These are phyloP conservation scores for Globisporangium paddicum DNA, from an alignment of 352 stramenopile species.

Conservation along the genomic window DNA sequence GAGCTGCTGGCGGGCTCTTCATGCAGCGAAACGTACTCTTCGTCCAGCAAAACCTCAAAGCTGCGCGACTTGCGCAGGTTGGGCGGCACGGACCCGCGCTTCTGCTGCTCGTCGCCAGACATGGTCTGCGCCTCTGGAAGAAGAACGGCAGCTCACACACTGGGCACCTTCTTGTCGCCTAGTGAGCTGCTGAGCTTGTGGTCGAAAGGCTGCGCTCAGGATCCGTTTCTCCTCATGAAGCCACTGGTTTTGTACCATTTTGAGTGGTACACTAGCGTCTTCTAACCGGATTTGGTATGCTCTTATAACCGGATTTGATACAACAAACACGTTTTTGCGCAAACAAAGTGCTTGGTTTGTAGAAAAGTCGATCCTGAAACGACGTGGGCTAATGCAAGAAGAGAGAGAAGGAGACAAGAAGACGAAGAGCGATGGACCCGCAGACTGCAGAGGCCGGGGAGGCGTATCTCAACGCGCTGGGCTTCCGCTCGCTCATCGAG, in stretches of 20 bases:
- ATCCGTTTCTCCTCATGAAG: background rate
- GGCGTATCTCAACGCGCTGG: conserved; percentile 84
- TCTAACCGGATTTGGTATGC: no score
- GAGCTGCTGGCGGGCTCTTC: background rate
- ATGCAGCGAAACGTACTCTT: conserved; percentile 6
- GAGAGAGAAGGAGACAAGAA: background rate
- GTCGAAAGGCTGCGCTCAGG: background rate
- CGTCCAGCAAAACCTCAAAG: conserved; percentile 33
- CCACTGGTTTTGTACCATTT: background rate
- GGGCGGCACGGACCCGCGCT: background rate
- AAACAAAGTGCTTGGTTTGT: no score
- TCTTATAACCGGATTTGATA: no score
- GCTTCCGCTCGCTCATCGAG: conserved; percentile 89
- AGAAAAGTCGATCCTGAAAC: no score
- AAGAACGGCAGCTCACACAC: background rate
- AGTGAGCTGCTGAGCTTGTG: background rate
- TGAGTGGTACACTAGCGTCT: background rate
- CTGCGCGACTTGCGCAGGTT: conserved; percentile 42
- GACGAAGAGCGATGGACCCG: conserved; percentile 35
- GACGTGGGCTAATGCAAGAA: no score
- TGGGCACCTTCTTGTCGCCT: background rate
- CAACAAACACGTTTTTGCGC: no score
- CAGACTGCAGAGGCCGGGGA: conserved; percentile 78
- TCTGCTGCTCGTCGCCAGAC: background rate
- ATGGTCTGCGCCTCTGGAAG: background rate